Percentiles rank a stretch among this genome's conserved stretches.
Conservation (phyloP, 2,329 filamentous ascomycete genomes). For the Monilinia fructigena region DNA sequence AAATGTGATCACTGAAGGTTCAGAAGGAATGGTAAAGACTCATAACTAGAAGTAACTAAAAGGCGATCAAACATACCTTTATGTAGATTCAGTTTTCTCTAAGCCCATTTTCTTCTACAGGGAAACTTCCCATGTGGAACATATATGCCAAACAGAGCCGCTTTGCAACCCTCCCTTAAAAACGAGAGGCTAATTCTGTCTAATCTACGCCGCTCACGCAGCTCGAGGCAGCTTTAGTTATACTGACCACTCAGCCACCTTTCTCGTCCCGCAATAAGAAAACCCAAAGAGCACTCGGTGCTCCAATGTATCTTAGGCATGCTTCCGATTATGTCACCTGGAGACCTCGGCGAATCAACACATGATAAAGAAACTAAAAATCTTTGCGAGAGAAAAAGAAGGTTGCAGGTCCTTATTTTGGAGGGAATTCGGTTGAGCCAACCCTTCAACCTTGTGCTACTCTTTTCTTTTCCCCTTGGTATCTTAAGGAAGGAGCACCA, state of each 20-base stretch:
- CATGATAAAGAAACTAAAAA: not conserved
- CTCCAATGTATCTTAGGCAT: not conserved
- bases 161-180: not conserved
- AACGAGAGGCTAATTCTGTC: not conserved
- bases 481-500: not conserved
- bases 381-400: not conserved
- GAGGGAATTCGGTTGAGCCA: not conserved
- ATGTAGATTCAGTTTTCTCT: not conserved
- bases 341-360: not conserved
- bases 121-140: not conserved
- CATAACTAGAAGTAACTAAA: not conserved
- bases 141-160: not conserved
- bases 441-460: not conserved
- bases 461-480: not conserved
- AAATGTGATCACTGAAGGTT: not conserved
- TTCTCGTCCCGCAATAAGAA: not conserved
- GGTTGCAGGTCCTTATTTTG: not conserved
- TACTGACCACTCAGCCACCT: not conserved
- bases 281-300: not conserved
- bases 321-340: not conserved
- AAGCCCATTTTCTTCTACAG: not conserved
- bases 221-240: not conserved
- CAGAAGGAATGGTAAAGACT: not conserved
- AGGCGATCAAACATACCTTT: not conserved
- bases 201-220: conserved; percentile 3